phyloP scores from a whole-genome alignment of 176 grass and related monocot species.

The Aegilops tauschii region DNA sequence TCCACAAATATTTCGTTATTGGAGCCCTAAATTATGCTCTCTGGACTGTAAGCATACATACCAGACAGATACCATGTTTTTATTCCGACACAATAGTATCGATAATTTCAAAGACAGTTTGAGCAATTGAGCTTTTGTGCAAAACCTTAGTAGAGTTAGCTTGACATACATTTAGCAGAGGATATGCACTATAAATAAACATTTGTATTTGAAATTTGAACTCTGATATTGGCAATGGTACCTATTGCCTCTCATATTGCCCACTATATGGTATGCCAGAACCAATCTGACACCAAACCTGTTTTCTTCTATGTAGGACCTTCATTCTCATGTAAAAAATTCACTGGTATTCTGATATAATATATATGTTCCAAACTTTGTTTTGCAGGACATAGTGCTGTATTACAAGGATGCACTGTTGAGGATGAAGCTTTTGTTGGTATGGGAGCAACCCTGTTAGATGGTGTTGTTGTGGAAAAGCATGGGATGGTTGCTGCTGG shows the following conservation, averaged over 20 bases:
- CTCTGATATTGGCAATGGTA: background rate
- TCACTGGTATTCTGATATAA: slow-evolving; percentile 5
- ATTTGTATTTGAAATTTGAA: background rate
- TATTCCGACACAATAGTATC: background rate
- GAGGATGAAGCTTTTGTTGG: slow-evolving; percentile 98
- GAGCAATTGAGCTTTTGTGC: background rate
- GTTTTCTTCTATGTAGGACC: background rate
- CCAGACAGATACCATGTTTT: background rate
- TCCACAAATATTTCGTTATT: too few relatives aligned
- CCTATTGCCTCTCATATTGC: background rate
- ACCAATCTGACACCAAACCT: background rate
- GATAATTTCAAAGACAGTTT: background rate
- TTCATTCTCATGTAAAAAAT: background rate
- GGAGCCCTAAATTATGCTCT: too few relatives aligned
- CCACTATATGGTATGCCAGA: background rate
- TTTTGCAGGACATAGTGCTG: slow-evolving; percentile 82
- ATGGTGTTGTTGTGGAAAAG: slow-evolving; percentile 89
- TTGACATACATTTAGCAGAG: background rate
- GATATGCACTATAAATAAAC: background rate
- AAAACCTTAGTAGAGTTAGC: background rate
- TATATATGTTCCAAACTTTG: slow-evolving; percentile 10
- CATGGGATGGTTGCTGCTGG: slow-evolving; percentile 96
- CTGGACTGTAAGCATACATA: too few relatives aligned
- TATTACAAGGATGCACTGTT: slow-evolving; percentile 94
- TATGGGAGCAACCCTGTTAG: slow-evolving; percentile 79